Conservation (phyloP, 352 stramenopile species). For the Phytophthora aleatoria region DNA sequence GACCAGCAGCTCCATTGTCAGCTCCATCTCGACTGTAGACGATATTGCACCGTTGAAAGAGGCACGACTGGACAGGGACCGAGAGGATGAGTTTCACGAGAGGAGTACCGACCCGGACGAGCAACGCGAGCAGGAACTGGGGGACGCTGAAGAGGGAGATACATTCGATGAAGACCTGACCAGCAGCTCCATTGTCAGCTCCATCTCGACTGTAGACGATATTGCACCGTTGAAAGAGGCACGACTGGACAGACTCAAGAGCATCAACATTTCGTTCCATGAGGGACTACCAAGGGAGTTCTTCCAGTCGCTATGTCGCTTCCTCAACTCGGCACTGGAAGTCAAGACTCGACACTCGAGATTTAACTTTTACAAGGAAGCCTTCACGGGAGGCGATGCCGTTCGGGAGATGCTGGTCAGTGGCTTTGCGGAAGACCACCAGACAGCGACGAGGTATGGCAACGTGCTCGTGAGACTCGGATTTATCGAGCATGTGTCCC, state of each 20-base stretch:
- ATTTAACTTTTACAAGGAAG: conserved; percentile 90
- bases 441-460: conserved; percentile 67
- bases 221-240: conserved; percentile 72
- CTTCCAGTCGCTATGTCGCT: conserved; percentile 73
- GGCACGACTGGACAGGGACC: conserved; percentile 58
- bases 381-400: conserved; percentile 78
- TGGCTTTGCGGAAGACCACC: conserved; percentile 81
- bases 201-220: conserved; percentile 52
- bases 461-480: conserved; percentile 83
- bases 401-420: conserved; percentile 75
- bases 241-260: conserved; percentile 72
- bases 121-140: conserved; percentile 13
- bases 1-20: conserved; percentile 35
- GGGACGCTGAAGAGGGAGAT: conserved; percentile 37
- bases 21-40: conserved; percentile 49
- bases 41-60: conserved; percentile 75
- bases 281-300: conserved; percentile 83
- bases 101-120: conserved; percentile 26
- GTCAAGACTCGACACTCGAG: conserved; percentile 83
- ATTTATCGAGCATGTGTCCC: conserved; percentile 85
- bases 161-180: conserved; percentile 41
- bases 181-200: conserved; percentile 40
- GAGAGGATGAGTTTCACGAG: conserved; percentile 25
- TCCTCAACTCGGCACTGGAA: conserved; percentile 75
- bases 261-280: conserved; percentile 79